These are phyloP conservation scores for Pythium aquatile DNA, from an alignment of 352 stramenopile genomes.

Conservation along the genomic window DNA sequence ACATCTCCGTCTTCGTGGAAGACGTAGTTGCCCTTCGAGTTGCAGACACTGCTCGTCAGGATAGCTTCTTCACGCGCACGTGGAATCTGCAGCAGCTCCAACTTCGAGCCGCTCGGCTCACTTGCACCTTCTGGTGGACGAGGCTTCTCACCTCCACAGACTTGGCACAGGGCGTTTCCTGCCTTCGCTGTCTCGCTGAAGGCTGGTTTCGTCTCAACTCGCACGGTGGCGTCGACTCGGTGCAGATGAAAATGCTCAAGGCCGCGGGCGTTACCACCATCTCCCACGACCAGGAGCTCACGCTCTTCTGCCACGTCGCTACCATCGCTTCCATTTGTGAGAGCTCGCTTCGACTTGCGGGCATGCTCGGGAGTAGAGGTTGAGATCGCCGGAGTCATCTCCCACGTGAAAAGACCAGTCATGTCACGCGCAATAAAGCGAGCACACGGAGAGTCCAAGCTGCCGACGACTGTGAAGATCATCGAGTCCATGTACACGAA, in stretches of 20 bases:
- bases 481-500: conserved; percentile 90
- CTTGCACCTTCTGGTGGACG: conserved; percentile 14
- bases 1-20: conserved; percentile 63
- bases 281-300: conserved; percentile 32
- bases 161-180: conserved; percentile 35
- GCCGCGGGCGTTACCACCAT: conserved; percentile 28
- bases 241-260: conserved; percentile 43
- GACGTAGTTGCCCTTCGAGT: conserved; percentile 65
- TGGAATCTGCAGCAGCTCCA: conserved; percentile 57
- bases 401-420: conserved; percentile 85
- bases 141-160: conserved; percentile 61
- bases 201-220: conserved; percentile 56
- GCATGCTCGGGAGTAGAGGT: conserved; percentile 10
- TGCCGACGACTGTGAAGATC: conserved; percentile 81
- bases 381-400: conserved; percentile 39
- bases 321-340: conserved; percentile 3
- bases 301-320: conserved; percentile 26
- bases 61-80: conserved; percentile 62
- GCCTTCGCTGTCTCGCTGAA: conserved; percentile 32
- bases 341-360: conserved; percentile 12
- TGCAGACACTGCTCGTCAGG: conserved; percentile 65
- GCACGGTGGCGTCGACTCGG: conserved; percentile 43
- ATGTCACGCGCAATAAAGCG: conserved; percentile 83
- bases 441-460: conserved; percentile 68
- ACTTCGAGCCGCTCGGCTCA: conserved; percentile 19